Evolutionary conservation across 2,329 filamentous ascomycete genomes (phyloP), one percentile per base, ranked within the genome.

Genomic region (Cladophialophora immunda): DNA sequence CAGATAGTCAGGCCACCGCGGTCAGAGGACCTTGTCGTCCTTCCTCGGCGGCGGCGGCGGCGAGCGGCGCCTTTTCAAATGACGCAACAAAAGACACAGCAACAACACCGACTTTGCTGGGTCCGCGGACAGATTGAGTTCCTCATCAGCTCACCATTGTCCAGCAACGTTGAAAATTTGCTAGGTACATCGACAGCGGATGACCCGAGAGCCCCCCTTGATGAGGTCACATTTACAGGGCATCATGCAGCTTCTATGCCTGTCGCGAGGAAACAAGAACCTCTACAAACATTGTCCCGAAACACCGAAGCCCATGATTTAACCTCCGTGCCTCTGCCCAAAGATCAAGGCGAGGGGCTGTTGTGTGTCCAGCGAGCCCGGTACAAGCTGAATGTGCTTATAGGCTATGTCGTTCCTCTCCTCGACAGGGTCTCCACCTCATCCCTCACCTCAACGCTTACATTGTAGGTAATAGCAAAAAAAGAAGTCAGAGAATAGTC

Each of bases 231-330:
- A 50, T 50, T 13, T 13, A 50, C 45, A 25, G 19, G 45, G 13
- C 17, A n/a, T 2, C 2, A 41, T 5, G 2, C 4, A 15, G 38
- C n/a, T 4, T 17, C 15, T n/a, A n/a, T 8, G 15, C 4, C 4
- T 41, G 38, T 19, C 15, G 34, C 15, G 4, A 6, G 8, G 13
- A 2, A 7, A 41, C 38, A n/a, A n/a, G 38, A 13, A 47, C 8
- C 57, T 52, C 22, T 25, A 25, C 29, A 7, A 61, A 61, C 45
- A 61, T 61, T 61, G 45, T 13, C 45, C 58, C 58, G 58, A 61
- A 59, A 53, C 30, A 38, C 54, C 62, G 52, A 58, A 45, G 27
- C 22, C 19, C 19, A 50, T 19, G n/a, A 50, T 22, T 41, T 9
- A 22, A 61, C n/a, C n/a, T n/a, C n/a, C n/a, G n/a, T n/a, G 5